Evolutionary conservation across 1,284 basidiomycete species (phyloP), one percentile per base, ranked within the genome.

Genomic region (Cryptococcus depauperatus): DNA sequence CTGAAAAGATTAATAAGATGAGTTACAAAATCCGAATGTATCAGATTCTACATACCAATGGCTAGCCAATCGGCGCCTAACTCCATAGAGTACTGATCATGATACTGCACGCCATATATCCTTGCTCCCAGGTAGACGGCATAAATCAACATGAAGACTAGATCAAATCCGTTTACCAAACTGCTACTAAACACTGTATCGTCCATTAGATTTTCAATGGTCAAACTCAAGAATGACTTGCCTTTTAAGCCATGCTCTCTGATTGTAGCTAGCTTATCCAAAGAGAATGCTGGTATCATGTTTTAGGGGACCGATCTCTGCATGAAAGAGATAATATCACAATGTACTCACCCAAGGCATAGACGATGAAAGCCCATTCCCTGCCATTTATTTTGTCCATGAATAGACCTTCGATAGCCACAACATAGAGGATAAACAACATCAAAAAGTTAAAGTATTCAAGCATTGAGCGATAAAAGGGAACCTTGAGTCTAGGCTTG

Each of bases 231-330:
- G 35, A 53, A 56, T 16, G 50, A 50, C 26, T 13, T 35, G 68
- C 69, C 69, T 77, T 79, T 81, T 43, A 93, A 79, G 1, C 91
- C 90, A 61, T 91, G 90, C 65, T 95, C 91, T 63, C 93, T 85
- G 79, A 93, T 86, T 3, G 89, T 83, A 8, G 91, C 91, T 11
- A 91, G 73, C 64, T 92, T 93, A 66, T 96, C 91, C 4, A 96
- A 74, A 0, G 85, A 81, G 66, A 95, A 95, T 0, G 90, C 76
- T 69, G 16, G 23, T 1, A 6, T 13, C 10, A 25, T 9, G 37
- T 38, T 38, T n/a, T n/a, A 23, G n/a, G 14, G 10, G 10, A 28
- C n/a, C 25, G 32, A 22, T 13, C 14, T 22, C 18, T 14, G 35
- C 35, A 21, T 30, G 8, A 6, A 21, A 3, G 9, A 21, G 35